Conservation (phyloP, 805 yeast species). For the Barnettozyma botsteinii region DNA sequence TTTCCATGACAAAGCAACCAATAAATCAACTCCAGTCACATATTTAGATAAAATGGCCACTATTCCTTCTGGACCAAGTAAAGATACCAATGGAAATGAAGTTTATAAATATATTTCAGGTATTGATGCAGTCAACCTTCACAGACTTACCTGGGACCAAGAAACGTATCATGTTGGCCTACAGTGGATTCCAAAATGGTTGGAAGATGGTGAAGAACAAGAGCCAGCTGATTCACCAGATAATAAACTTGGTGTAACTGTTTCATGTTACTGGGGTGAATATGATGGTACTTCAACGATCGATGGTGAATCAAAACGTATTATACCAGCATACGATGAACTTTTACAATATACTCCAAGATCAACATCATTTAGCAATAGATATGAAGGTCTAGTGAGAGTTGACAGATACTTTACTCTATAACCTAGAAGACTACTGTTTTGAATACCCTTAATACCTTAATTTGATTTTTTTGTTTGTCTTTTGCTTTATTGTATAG, state of each 20-base stretch:
- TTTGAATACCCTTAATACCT: too few species aligned
- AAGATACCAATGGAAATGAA: constrained; percentile 36
- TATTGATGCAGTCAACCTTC: constrained; percentile 56
- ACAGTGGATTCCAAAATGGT: constrained; percentile 69
- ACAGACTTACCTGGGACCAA: constrained; percentile 57
- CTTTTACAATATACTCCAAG: constrained; percentile 61
- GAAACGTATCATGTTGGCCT: constrained; percentile 52
- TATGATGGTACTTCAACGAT: constrained; percentile 40
- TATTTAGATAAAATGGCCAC: background rate
- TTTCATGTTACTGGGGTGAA: constrained; percentile 79
- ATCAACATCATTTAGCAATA: constrained; percentile 59
- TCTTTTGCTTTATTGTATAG: background rate
- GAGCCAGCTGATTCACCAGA: constrained; percentile 26
- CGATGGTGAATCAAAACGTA: constrained; percentile 34
- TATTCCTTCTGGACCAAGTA: constrained; percentile 22
- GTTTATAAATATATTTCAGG: constrained; percentile 53
- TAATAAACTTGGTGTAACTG: constrained; percentile 45
- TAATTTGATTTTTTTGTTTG: background rate
- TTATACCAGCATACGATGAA: constrained; percentile 69
- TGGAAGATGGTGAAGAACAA: constrained; percentile 30
- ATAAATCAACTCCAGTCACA: constrained; percentile 1
- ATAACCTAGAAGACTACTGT: too few species aligned
- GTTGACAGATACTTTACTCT: constrained; percentile 44
- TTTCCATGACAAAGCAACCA: constrained; percentile 31
- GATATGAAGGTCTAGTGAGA: constrained; percentile 62